These are phyloP conservation scores for Lipomyces lipofer DNA, from an alignment of 805 yeast genomes.

Conservation along the genomic window DNA sequence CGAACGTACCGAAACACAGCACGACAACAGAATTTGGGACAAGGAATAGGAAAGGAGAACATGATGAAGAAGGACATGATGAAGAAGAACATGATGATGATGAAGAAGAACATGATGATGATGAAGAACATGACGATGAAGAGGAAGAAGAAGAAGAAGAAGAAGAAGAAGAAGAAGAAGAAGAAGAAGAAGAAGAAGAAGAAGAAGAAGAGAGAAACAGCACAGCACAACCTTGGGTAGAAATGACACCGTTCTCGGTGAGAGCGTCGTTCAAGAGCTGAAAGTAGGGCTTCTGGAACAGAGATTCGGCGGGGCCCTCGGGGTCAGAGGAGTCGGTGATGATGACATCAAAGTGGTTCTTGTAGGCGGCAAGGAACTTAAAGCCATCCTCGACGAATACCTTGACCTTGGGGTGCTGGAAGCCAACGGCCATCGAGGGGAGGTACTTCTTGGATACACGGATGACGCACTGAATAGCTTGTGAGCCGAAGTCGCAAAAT, in stretches of 20 bases:
- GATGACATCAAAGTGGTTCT: slow-evolving; percentile 88
- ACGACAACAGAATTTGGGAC: no score
- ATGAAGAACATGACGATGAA: background rate
- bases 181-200: background rate
- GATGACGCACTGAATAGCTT: slow-evolving; percentile 52
- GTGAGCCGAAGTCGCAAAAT: background rate
- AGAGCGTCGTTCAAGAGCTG: slow-evolving; percentile 81
- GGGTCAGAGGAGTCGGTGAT: slow-evolving; percentile 98
- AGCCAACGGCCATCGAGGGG: slow-evolving; percentile 84
- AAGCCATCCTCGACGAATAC: slow-evolving; percentile 97
- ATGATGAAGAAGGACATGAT: background rate
- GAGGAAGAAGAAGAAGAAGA: background rate
- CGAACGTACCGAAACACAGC: background rate
- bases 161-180: slow-evolving; percentile 21
- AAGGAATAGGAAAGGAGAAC: background rate
- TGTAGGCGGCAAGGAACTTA: slow-evolving; percentile 82
- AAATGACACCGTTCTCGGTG: slow-evolving; percentile 87
- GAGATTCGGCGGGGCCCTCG: slow-evolving; percentile 94
- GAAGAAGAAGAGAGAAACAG: slow-evolving; percentile 21
- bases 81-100: background rate
- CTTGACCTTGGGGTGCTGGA: slow-evolving; percentile 82
- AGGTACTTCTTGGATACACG: slow-evolving; percentile 80
- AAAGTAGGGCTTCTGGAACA: slow-evolving; percentile 92
- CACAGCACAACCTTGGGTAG: slow-evolving; percentile 65
- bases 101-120: no score